Evolutionary conservation across 805 yeast species (phyloP), one percentile per base, ranked within the genome.

Genomic region (Komagataella kurtzmanii): DNA sequence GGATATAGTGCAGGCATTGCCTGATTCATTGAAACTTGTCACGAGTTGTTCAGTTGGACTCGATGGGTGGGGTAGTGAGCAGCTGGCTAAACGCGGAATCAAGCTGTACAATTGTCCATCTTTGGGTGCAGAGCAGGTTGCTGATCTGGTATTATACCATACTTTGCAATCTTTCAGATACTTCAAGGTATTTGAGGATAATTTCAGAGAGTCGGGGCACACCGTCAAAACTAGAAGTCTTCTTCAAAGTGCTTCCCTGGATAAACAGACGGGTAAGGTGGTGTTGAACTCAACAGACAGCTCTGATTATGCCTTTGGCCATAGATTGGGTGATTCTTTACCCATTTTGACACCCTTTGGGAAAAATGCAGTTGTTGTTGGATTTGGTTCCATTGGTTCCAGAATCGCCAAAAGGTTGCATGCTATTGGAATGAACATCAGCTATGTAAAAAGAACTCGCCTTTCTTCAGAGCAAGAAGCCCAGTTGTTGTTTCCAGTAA

Each of bases 381-480:
- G 95, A 0, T 81, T 85, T 58, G 95, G 95, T 1, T 71, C 79
- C 18, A 86, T 86, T 57, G 95, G 95, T 7, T 74, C 75, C 60
- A 71, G 73, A 30, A 77, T 84, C 53, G 93, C 81, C 3, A 65
- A 64, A 49, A 73, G 83, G 58, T 69, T 86, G 53, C 50, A 68
- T 49, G 68, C 67, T n/a, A 63, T 86, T 36, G 88, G 87, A 3
- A 80, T 85, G 85, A 65, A 75, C 18, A 70, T 86, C 44, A 73
- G 74, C 52, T 85, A 85, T 56, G 72, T 78, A 51, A 84, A 83
- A 57, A 71, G 89, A 58, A 68, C 69, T 0, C 64, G 68, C 43
- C 64, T 79, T 50, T 51, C 73, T 0, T 62, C 71, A 3, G 67
- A 60, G 7, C 52, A 54, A 3, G 72, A 70, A 24, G 70, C 66